Base-by-base conservation (phyloP, 2,329 filamentous ascomycete genomes). In the Aureobasidium pullulans region DNA sequence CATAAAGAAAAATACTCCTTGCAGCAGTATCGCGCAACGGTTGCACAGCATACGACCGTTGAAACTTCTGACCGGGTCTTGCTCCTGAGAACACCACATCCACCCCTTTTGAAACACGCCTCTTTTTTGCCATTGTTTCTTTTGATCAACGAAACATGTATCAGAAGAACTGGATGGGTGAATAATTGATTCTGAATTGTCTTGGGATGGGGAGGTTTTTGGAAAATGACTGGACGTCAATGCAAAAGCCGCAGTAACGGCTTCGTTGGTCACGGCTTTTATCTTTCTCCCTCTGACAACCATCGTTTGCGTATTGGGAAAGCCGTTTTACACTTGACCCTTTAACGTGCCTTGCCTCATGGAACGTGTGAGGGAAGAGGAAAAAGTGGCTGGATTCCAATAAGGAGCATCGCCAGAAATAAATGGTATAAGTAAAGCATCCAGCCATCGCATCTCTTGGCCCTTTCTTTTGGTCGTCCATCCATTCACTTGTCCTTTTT, bases 41-140 rank as follows among this genome's bases (percentile, higher is more conserved):
- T 57, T 57, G 43, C 54, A 57, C 54, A 57, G 39, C 54, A 43
- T 40, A 57, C 54, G 36, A 48, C 54, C 54, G 54, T 57, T 57
- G 54, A 57, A 40, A 48, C 54, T 48, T 57, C 7, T 57, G 37
- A 48, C 54, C 39, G 40, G 52, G 52, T 23, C 31, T 28, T 57
- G 43, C 54, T 57, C 54, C 54, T 57, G 54, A 57, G 34, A 48
- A 48, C 54, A 40, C 8, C 53, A 23, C 23, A 46, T 34, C 46
- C 52, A 44, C 34, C 54, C 54, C 43, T 46, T 48, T 40, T 57
- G 54, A 48, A 57, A 57, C 54, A 57, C 42, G 31, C 43, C 43
- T 57, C 42, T 34, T 48, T 40, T 19, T 32, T 6, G 19, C 11
- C 28, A 37, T 4, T 46, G 28, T 42, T 15, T 40, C 15, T 16